Conservation (phyloP, 164 flowering plant genomes). For the Cinnamomum chago region DNA sequence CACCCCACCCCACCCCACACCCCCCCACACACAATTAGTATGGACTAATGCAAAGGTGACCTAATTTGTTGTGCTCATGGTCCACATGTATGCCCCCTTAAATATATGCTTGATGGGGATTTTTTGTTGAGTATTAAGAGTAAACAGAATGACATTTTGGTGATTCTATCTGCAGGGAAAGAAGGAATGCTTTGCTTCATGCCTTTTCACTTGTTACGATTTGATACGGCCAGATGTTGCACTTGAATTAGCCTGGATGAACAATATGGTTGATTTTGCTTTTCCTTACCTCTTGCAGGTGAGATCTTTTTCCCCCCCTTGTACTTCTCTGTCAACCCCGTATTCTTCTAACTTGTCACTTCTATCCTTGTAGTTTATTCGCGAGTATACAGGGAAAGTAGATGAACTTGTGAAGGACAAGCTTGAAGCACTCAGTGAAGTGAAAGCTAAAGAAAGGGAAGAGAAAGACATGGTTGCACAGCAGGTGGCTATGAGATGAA, state of each 20-base stretch:
- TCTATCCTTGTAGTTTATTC: slow-evolving; percentile 49
- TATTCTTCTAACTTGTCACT: neutral
- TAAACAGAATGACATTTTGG: neutral
- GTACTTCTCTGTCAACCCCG: neutral
- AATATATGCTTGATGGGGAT: no score
- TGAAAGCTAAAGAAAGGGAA: slow-evolving; percentile 83
- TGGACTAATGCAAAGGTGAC: no score
- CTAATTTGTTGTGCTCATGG: no score
- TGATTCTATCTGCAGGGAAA: slow-evolving; percentile 60
- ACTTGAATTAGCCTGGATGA: slow-evolving; percentile 96
- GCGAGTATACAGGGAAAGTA: slow-evolving; percentile 90
- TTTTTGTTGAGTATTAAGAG: neutral
- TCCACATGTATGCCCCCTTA: no score
- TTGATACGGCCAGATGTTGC: slow-evolving; percentile 87
- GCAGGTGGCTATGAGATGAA: slow-evolving; percentile 56
- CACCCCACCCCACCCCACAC: no score
- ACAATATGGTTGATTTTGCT: slow-evolving; percentile 93
- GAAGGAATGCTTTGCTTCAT: slow-evolving; percentile 97
- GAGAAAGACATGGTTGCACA: slow-evolving; percentile 92
- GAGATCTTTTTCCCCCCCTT: neutral
- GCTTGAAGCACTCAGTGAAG: slow-evolving; percentile 75
- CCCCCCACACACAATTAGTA: no score
- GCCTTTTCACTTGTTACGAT: slow-evolving; percentile 94
- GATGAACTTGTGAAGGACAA: slow-evolving; percentile 96
- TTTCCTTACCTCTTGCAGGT: slow-evolving; percentile 98